Percentiles rank a stretch among this genome's conserved stretches.
Conservation (phyloP, 768 basidiomycete species). For the Vararia minispora region DNA sequence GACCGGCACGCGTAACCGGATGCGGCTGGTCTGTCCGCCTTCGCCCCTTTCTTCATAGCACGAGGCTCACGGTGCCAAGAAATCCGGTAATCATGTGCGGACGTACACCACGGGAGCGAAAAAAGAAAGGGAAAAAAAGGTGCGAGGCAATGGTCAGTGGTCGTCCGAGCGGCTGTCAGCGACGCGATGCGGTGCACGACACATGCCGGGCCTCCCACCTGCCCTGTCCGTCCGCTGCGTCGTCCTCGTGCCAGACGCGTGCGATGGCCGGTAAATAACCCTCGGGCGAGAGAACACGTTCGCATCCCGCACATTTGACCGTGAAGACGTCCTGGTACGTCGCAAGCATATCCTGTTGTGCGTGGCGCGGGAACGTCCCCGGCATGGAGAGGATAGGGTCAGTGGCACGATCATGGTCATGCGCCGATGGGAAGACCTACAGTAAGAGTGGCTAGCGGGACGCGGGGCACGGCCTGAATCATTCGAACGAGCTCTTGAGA, state of each 20-base stretch:
- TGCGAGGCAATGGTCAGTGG: background rate
- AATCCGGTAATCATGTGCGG: no score
- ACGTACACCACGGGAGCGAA: no score
- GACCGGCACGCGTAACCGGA: no score
- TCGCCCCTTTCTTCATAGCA: no score
- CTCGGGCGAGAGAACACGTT: slow-evolving; percentile 56
- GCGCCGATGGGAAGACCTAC: slow-evolving; percentile 21
- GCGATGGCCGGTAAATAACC: slow-evolving; percentile 66
- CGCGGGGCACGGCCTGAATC: slow-evolving; percentile 41
- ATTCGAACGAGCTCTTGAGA: slow-evolving; percentile 57
- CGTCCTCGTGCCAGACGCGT: slow-evolving; percentile 34
- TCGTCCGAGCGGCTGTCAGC: slow-evolving; percentile 8
- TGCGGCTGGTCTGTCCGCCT: no score
- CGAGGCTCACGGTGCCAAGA: no score
- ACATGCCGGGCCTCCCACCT: slow-evolving; percentile 45
- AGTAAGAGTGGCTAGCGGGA: slow-evolving; percentile 42
- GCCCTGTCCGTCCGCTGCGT: slow-evolving; percentile 20
- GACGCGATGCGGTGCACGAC: slow-evolving; percentile 28
- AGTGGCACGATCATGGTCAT: background rate
- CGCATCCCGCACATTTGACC: slow-evolving; percentile 46
- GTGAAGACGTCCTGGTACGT: slow-evolving; percentile 55
- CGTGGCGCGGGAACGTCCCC: background rate
- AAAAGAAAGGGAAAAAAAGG: no score
- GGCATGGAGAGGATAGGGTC: background rate
- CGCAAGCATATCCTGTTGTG: slow-evolving; percentile 38